phyloP scores from a whole-genome alignment of 495 filamentous ascomycete genomes.

The Daldinia vernicosa region DNA sequence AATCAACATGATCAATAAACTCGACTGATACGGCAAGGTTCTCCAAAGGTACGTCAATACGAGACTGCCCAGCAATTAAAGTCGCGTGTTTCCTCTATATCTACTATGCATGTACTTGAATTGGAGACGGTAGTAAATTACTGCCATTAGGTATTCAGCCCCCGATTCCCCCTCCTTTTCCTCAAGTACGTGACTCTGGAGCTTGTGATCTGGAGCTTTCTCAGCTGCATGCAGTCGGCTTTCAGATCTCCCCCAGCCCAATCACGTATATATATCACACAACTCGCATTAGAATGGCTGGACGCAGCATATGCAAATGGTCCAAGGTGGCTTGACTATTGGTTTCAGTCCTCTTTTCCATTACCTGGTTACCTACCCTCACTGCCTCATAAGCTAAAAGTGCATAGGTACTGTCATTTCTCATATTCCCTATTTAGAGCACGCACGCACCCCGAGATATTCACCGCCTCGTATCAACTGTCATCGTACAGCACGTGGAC shows the following conservation, averaged over 20 bases:
- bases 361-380: slow-evolving; percentile 3
- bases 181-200: neutral
- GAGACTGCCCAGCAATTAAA: neutral
- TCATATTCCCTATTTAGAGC: slow-evolving; percentile 1
- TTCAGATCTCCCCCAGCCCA: slow-evolving; percentile 12
- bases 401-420: slow-evolving; percentile 12
- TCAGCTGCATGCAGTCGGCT: slow-evolving; percentile 13
- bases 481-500: slow-evolving; percentile 8
- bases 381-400: slow-evolving; percentile 1
- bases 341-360: slow-evolving; percentile 5
- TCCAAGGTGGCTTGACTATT: neutral
- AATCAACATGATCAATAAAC: neutral
- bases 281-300: slow-evolving; percentile 1
- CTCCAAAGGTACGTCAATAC: neutral
- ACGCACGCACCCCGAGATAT: slow-evolving; percentile 17
- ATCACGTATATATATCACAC: slow-evolving; percentile 3
- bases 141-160: neutral
- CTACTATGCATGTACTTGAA: neutral
- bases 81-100: neutral
- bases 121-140: neutral
- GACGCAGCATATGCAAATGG: slow-evolving; percentile 1
- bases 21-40: neutral
- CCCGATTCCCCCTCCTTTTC: neutral
- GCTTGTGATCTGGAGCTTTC: neutral
- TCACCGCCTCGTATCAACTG: slow-evolving; percentile 1